Base-by-base conservation (phyloP, 2,329 filamentous ascomycete genomes). In the Sclerotinia minor region DNA sequence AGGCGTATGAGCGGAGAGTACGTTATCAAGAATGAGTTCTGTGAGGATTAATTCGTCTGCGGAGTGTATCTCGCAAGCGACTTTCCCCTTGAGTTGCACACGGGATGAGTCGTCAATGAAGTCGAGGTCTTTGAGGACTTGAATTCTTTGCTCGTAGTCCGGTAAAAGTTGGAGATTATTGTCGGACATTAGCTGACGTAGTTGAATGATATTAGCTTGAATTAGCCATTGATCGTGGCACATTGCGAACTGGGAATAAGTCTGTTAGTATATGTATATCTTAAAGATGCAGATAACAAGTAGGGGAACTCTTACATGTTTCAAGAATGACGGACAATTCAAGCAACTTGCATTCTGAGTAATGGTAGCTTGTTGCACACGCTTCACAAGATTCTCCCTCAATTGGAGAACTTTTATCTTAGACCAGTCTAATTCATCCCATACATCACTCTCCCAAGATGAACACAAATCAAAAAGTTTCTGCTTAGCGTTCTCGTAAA, bases 201-300 rank as follows among this genome's bases (percentile, higher is more conserved):
- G 83, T 70, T 94, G 89, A 19, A 89, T 87, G 73, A 99, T 97
- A 74, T 96, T 94, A 77, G 97, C 93, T 77, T 95, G 92, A 78
- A 99, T 92, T 58, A 96, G 85, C 93, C 94, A 98, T 79, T 97
- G 92, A 76, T 97, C 92, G 76, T 99, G 93, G 75, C 94, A 92
- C 91, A 97, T 96, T 70, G 93, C 91, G 77, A 95, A 97, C 90
- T 94, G 65, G 5, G 5, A 24, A 26, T 17, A 5, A 44, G 21
- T 26, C 24, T 67, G 19, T 60, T 45, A 50, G 44, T 24, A 44
- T 52, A 41, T 44, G 11, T 17, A 53, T 19, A 41, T 41, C 26
- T 8, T 24, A 24, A 26, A 2, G 11, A 26, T 49, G 13, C 41
- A 15, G 15, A 35, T 60, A 45, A 47, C 5, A 26, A 19, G n/a